Evolutionary conservation across 73 alveolate genomes (phyloP), one percentile per base, ranked within the genome.

Genomic region (Paramecium tetraurelia): DNA sequence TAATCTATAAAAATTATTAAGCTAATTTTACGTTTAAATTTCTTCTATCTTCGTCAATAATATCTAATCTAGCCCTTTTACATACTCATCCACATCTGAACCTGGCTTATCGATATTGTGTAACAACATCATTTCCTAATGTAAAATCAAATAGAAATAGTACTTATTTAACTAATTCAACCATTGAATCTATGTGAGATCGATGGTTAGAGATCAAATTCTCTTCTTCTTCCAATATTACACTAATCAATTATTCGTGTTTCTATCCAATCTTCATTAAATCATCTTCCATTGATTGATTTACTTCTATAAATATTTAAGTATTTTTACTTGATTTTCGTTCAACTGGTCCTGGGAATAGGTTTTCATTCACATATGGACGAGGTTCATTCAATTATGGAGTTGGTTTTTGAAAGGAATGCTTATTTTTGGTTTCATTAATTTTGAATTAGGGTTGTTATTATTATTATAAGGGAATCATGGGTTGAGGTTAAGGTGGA

Each of bases 31-130:
- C 94, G 63, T 71, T 36, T 92, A 70, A 48, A 97, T 96, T 77
- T 92, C 93, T 59, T 94, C 96, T 93, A 93, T 96, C 92, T 97
- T 98, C 59, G 92, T 94, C 50, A 86, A 24, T 70, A 99, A 93
- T 75, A 99, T 94, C 35, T 96, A 96, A 92, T 98, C 99, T 83
- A 99, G 94, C 44, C 97, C 96, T 29, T 93, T 46, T 11, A 98
- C 98, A 90, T 98, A 99, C 85, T 95, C 99, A 50, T 98, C 99
- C 27, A 99, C 99, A 94, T 99, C 99, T 77, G 98, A 93, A 92
- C 99, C 99, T 21, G 99, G 99, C 90, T 96, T 97, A 92, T 99
- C 99, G 27, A 99, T 99, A 92, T 99, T 99, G 89, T 97, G 98
- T 92, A 98, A 77, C 35, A 95, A 94, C 95, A 92, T 93, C 99